These are phyloP conservation scores for Tylopilus subfusipes DNA, from an alignment of 768 basidiomycete genomes.

Conservation along the genomic window DNA sequence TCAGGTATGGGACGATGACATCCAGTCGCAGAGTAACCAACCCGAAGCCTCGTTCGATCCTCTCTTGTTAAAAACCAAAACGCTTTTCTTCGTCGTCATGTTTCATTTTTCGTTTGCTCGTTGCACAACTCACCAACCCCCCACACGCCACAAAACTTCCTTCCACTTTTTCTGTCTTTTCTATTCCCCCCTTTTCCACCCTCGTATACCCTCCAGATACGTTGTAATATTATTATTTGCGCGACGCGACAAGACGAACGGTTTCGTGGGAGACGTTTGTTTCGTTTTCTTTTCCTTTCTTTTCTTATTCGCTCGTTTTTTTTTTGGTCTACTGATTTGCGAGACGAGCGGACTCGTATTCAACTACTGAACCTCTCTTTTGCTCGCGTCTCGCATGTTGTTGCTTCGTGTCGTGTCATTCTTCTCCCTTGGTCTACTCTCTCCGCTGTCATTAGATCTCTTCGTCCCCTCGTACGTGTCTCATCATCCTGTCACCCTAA, in stretches of 20 bases:
- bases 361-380: no score
- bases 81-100: background rate
- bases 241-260: background rate
- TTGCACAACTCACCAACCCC: background rate
- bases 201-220: constrained; percentile 5
- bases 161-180: background rate
- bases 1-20: constrained; percentile 13
- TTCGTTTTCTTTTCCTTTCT: no score
- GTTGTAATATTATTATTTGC: constrained; percentile 7
- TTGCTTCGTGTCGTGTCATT: no score
- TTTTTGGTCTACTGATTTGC: background rate
- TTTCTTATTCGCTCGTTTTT: background rate
- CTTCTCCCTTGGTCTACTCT: no score
- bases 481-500: no score
- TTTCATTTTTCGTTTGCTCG: background rate
- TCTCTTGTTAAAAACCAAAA: background rate
- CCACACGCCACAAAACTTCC: background rate
- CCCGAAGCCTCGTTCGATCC: background rate
- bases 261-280: background rate
- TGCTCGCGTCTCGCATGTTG: no score
- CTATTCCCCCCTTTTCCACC: background rate
- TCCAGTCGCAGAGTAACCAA: constrained; percentile 6
- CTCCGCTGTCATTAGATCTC: background rate
- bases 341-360: background rate
- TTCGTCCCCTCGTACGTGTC: no score